A percentile compares a stretch with the other conserved stretches of the same genome.
These are phyloP conservation scores for Tricholoma furcatifolium DNA, from an alignment of 768 basidiomycete genomes.

Conservation along the genomic window DNA sequence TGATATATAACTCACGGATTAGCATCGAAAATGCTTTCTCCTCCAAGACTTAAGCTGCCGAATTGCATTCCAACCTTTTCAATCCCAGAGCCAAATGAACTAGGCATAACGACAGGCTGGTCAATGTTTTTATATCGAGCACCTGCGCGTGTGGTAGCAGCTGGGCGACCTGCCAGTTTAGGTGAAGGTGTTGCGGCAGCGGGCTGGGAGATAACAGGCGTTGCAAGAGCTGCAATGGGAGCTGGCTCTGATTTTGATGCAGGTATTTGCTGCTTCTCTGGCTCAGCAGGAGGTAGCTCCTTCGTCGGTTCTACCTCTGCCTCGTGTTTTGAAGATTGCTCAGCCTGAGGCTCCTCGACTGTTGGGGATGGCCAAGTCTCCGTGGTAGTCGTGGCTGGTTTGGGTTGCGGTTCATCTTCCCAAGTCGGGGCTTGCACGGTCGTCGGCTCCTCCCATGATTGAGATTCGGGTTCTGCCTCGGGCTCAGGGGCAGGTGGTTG, in stretches of 20 bases:
- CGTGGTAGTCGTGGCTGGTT: conserved; percentile 25
- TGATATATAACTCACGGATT: conserved; percentile 42
- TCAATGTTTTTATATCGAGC: conserved; percentile 72
- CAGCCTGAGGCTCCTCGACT: conserved; percentile 21
- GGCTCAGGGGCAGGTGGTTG: conserved; percentile 30
- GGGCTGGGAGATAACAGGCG: conserved; percentile 32
- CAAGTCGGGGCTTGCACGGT: conserved; percentile 66
- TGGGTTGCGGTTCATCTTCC: conserved; percentile 64
- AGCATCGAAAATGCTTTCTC: conserved; percentile 57
- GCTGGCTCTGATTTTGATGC: conserved; percentile 33
- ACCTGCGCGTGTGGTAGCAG: conserved; percentile 48
- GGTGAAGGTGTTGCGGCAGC: conserved; percentile 43
- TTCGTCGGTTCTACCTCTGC: conserved; percentile 29
- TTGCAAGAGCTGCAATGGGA: conserved; percentile 30
- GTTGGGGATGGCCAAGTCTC: conserved; percentile 35
- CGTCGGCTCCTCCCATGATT: conserved; percentile 73
- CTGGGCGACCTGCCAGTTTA: conserved; percentile 53
- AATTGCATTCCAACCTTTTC: conserved; percentile 92
- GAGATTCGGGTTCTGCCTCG: conserved; percentile 31
- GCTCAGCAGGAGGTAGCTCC: conserved; percentile 27
- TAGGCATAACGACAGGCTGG: conserved; percentile 81
- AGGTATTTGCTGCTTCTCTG: conserved; percentile 26
- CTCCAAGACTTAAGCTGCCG: conserved; percentile 77
- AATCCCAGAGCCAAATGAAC: conserved; percentile 56
- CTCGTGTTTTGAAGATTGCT: conserved; percentile 24